Evolutionary conservation across 331 rosid species (phyloP).

Genomic region (Cydonia oblonga): DNA sequence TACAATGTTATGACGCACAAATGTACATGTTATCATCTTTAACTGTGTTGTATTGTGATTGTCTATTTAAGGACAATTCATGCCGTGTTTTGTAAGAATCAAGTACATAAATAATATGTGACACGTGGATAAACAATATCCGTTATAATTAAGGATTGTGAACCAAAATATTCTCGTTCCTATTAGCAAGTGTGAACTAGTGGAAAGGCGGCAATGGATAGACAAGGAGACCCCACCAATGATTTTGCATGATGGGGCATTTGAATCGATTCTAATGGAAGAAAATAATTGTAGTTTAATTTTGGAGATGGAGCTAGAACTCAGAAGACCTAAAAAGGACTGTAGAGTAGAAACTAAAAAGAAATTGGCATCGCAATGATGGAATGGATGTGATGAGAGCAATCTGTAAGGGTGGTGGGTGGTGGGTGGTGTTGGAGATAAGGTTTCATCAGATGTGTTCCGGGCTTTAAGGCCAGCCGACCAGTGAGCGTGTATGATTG

Average conservation of each 20-base stretch:
- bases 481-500: constrained; percentile 32
- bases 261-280: constrained; percentile 30
- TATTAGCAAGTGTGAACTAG: not conserved
- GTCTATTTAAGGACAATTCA: too few relatives aligned
- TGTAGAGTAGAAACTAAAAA: not conserved
- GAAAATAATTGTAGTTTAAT: constrained; percentile 3
- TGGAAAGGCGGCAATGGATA: not conserved
- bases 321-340: not conserved
- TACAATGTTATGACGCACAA: not conserved
- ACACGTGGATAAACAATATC: not conserved
- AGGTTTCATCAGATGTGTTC: constrained; percentile 52
- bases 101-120: too few relatives aligned
- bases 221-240: constrained; percentile 36
- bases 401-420: not conserved
- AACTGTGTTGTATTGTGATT: not conserved
- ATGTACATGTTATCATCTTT: not conserved
- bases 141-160: not conserved
- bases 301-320: not conserved
- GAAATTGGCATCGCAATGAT: constrained; percentile 8
- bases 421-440: constrained; percentile 41
- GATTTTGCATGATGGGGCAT: constrained; percentile 55
- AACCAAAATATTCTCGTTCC: not conserved
- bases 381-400: constrained; percentile 13
- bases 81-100: not conserved
- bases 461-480: constrained; percentile 44